Conservation (phyloP, 768 basidiomycete species). For the Lactarius tabidus region DNA sequence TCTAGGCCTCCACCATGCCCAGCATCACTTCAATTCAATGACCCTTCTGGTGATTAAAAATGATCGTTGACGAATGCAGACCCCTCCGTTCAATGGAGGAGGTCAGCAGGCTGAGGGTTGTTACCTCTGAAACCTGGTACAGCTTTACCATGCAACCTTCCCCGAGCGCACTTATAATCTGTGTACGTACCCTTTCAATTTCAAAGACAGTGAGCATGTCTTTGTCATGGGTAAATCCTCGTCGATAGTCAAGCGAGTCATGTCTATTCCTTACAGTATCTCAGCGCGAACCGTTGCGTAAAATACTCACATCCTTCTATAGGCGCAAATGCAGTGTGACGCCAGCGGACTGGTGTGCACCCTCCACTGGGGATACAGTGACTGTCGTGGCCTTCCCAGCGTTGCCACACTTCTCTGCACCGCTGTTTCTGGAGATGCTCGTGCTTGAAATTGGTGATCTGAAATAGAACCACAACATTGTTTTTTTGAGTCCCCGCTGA, state of each 20-base stretch:
- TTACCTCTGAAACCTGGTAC: not conserved
- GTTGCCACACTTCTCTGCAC: conserved; percentile 45
- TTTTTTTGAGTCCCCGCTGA: conserved; percentile 69
- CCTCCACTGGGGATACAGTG: conserved; percentile 69
- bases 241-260: conserved; percentile 64
- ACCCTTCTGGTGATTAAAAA: conserved; percentile 32
- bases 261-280: not conserved
- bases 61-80: conserved; percentile 26
- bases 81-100: conserved; percentile 23
- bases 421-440: conserved; percentile 71
- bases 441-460: conserved; percentile 76
- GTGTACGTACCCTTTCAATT: conserved; percentile 74
- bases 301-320: conserved; percentile 34
- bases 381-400: conserved; percentile 50
- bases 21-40: conserved; percentile 29
- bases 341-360: conserved; percentile 90
- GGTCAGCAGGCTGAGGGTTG: conserved; percentile 12
- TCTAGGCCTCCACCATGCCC: conserved; percentile 20
- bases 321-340: conserved; percentile 66
- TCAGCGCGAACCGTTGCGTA: conserved; percentile 3
- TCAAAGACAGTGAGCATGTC: conserved; percentile 62
- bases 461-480: conserved; percentile 49
- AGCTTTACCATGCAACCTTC: conserved; percentile 29
- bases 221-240: conserved; percentile 76
- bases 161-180: conserved; percentile 78